Evolutionary conservation across 139 green algal species (phyloP), one percentile per base, ranked within the genome.

Genomic region (Haematococcus sp.): DNA sequence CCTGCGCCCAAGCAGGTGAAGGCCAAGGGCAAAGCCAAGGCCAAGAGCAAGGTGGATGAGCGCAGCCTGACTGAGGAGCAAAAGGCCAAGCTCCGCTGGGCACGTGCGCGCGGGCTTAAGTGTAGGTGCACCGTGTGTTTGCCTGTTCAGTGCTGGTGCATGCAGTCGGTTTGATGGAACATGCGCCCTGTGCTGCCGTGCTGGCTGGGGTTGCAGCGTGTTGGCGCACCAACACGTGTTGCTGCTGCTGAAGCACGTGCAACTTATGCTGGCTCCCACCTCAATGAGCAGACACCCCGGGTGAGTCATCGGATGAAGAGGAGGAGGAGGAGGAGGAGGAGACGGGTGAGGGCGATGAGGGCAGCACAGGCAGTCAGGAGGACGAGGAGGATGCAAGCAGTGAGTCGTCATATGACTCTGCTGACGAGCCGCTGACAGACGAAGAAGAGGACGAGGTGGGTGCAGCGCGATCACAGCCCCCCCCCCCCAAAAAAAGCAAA

Each of bases 381-480:
- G 75, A 85, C 22, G 79, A 82, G n/a, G 84, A 86, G 25, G 76
- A 81, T 22, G 70, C 76, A 74, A 28, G 51, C n/a, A 54, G 17
- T 34, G n/a, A 17, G 59, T 51, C 23, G 19, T 70, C 54, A 31
- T 69, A 76, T 60, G 80, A 81, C n/a, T 76, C 56, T 30, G 70
- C 69, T 1, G 69, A 76, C 23, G 75, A 74, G 46, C 34, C 79
- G 23, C 49, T 85, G 0, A 84, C 67, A 4, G 69, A 85, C 15
- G 79, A 87, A 35, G 79, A 87, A 20, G 76, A 87, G 44, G 67
- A 70, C 16, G 61, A 79, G 31, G 61, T 54, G 34, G 66, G 32
- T 49, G 40, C 40, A 49, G 7, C 40, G 40, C 11, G 40, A 49
- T 11, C 7, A 49, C 40, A 49, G 40, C n/a, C n/a, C n/a, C n/a